Conservation (phyloP, 1,284 basidiomycete species). For the Crepidotus sp. region DNA sequence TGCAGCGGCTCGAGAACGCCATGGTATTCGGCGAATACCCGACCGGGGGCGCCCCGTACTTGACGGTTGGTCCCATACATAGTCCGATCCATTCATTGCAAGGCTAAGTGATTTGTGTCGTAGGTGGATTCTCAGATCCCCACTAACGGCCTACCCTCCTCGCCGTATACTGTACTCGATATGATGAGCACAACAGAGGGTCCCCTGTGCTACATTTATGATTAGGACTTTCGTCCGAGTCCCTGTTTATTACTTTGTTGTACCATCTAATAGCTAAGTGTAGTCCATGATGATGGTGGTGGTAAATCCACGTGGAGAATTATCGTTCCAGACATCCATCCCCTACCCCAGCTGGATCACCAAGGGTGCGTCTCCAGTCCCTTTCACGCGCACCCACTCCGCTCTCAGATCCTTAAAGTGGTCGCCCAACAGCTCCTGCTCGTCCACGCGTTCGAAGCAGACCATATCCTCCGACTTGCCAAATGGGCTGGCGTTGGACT, state of each 20-base stretch:
- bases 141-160: constrained; percentile 23
- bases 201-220: too few species aligned
- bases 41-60: constrained; percentile 25
- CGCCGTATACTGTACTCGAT: constrained; percentile 22
- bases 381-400: constrained; percentile 13
- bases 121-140: constrained; percentile 25
- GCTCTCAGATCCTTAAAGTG: constrained; percentile 13
- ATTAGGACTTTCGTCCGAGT: too few species aligned
- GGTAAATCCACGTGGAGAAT: too few species aligned
- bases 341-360: not conserved
- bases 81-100: too few species aligned
- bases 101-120: too few species aligned
- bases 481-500: not conserved
- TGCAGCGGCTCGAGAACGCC: constrained; percentile 21
- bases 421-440: constrained; percentile 4
- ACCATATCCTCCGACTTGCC: constrained; percentile 1
- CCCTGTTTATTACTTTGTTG: too few species aligned
- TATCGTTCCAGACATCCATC: too few species aligned
- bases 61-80: constrained; percentile 22
- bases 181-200: constrained; percentile 26
- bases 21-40: constrained; percentile 23
- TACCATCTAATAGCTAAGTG: too few species aligned
- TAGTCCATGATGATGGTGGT: too few species aligned
- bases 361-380: not conserved
- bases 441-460: constrained; percentile 1